Percentiles rank a stretch among this genome's conserved stretches.
phyloP scores from a whole-genome alignment of 768 basidiomycete genomes.

The Mycena belliarum region DNA sequence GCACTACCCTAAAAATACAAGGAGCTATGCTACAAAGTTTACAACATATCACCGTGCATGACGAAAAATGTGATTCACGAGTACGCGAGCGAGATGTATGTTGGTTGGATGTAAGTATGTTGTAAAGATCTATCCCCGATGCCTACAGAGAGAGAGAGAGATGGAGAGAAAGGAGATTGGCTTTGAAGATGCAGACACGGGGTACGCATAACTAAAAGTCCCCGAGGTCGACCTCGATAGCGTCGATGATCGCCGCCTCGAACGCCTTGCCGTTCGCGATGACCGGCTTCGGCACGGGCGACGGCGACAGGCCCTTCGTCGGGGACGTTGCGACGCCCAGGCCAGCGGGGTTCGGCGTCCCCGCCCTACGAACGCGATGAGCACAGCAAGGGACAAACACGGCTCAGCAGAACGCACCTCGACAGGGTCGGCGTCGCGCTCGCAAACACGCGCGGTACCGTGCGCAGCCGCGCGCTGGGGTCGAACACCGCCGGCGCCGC shows the following conservation, averaged over 20 bases:
- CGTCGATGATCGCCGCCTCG: constrained; percentile 21
- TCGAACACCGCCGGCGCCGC: constrained; percentile 46
- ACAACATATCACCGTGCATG: neutral
- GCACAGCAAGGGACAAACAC: neutral
- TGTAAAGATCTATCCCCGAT: no score
- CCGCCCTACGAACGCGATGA: constrained; percentile 38
- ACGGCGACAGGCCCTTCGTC: neutral
- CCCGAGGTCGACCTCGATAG: constrained; percentile 29
- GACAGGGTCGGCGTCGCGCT: constrained; percentile 51
- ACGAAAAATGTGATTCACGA: neutral
- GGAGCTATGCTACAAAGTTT: neutral
- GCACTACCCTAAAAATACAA: constrained; percentile 4
- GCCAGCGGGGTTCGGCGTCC: constrained; percentile 46
- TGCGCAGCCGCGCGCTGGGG: constrained; percentile 70
- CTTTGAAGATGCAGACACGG: no score
- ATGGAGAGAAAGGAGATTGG: no score
- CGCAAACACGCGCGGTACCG: constrained; percentile 58
- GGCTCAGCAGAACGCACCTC: constrained; percentile 51
- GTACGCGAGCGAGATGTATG: neutral
- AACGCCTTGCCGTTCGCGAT: constrained; percentile 11
- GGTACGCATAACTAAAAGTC: constrained; percentile 13
- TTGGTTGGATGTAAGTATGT: neutral
- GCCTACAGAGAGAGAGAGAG: no score
- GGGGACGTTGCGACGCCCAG: constrained; percentile 24
- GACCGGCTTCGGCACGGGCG: constrained; percentile 7